Conservation (phyloP, 179 eudicot species). For the Beta lomatogona region DNA sequence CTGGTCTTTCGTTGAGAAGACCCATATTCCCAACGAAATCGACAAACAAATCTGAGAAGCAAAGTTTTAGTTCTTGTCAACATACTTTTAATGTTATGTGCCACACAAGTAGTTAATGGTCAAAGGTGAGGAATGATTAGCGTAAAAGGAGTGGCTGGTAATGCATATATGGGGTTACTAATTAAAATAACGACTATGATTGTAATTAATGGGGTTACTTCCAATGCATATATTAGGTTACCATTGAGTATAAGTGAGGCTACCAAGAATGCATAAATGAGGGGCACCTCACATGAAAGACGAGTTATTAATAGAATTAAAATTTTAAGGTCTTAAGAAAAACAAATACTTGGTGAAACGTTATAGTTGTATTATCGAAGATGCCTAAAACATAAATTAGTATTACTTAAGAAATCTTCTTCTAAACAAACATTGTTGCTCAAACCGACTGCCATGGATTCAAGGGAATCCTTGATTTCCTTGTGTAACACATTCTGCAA, state of each 20-base stretch:
- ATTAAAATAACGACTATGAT: too few species aligned
- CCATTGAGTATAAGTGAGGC: too few species aligned
- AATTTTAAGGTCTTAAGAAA: neutral
- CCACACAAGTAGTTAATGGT: too few species aligned
- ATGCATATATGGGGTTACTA: too few species aligned
- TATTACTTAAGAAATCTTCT: constrained; percentile 8
- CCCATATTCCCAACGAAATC: constrained; percentile 13
- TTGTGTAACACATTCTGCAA: constrained; percentile 24
- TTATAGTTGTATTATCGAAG: constrained; percentile 39
- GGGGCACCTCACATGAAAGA: too few species aligned
- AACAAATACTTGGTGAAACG: constrained; percentile 29
- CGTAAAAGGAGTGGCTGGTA: too few species aligned
- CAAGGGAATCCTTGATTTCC: constrained; percentile 12
- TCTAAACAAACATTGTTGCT: neutral
- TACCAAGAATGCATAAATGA: too few species aligned
- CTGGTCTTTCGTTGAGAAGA: neutral
- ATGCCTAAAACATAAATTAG: constrained; percentile 35
- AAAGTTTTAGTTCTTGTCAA: too few species aligned
- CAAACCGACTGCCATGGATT: neutral
- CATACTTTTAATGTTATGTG: too few species aligned
- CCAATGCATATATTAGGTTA: too few species aligned
- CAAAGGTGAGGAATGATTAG: too few species aligned
- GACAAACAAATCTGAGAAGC: constrained; percentile 6
- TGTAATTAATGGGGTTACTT: too few species aligned
- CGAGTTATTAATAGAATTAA: neutral